Evolutionary conservation across 78 protist species (phyloP).

Genomic region (Protostelium mycophagum): DNA sequence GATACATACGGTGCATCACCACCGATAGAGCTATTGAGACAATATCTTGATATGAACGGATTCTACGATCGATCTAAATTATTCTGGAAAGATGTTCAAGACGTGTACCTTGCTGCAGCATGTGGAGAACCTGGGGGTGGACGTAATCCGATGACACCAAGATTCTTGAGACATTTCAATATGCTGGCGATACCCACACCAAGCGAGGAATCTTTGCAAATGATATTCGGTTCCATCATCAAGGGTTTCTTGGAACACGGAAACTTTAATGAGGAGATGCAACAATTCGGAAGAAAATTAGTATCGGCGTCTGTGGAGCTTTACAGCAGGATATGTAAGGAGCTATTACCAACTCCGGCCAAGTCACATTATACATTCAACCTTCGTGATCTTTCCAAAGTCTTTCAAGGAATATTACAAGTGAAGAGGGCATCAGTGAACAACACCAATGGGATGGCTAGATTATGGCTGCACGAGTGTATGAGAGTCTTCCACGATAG

Average conservation of each 20-base stretch:
- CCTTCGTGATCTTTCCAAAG: slow-evolving; percentile 84
- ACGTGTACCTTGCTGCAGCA: slow-evolving; percentile 90
- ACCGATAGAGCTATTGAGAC: slow-evolving; percentile 91
- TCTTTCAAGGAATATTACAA: slow-evolving; percentile 69
- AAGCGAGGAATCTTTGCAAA: slow-evolving; percentile 74
- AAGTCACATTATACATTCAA: slow-evolving; percentile 93
- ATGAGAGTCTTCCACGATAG: slow-evolving; percentile 96
- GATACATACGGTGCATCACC: slow-evolving; percentile 96
- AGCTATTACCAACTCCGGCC: slow-evolving; percentile 85
- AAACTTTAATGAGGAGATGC: slow-evolving; percentile 88
- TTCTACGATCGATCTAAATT: slow-evolving; percentile 80
- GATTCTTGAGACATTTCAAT: slow-evolving; percentile 88
- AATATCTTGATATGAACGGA: slow-evolving; percentile 92
- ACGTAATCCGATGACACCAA: slow-evolving; percentile 85
- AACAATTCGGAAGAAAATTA: slow-evolving; percentile 76
- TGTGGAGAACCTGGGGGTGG: slow-evolving; percentile 98
- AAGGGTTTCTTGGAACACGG: slow-evolving; percentile 93
- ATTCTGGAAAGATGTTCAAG: slow-evolving; percentile 80
- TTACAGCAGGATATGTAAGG: slow-evolving; percentile 1
- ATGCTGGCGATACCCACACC: slow-evolving; percentile 96
- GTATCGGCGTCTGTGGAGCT: slow-evolving; percentile 55
- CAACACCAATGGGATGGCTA: slow-evolving; percentile 65
- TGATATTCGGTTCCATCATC: slow-evolving; percentile 94
- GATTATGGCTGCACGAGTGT: slow-evolving; percentile 95
- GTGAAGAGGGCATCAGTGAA: slow-evolving; percentile 7